These are phyloP conservation scores for Butyriboletus appendiculatus DNA, from an alignment of 1,284 basidiomycete genomes.

Conservation along the genomic window DNA sequence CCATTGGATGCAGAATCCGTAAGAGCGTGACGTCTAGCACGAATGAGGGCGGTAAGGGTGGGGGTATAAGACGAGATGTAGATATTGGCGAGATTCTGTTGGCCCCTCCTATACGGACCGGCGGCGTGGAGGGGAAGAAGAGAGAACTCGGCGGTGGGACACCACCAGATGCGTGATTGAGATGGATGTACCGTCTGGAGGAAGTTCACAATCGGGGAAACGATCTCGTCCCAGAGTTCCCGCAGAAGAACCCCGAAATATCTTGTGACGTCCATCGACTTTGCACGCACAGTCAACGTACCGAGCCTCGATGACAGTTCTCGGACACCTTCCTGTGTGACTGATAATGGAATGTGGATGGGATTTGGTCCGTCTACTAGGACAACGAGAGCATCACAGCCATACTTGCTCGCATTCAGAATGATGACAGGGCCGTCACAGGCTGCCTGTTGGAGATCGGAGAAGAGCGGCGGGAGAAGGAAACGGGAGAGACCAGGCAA, in stretches of 20 bases:
- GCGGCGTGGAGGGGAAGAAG: neutral
- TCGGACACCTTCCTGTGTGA: neutral
- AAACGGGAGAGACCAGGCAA: no score
- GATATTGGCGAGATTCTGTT: neutral
- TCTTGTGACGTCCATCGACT: neutral
- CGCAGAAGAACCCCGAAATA: neutral
- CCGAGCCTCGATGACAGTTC: neutral
- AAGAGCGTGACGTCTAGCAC: no score
- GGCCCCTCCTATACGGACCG: neutral
- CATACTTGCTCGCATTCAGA: neutral
- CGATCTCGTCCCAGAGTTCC: no score
- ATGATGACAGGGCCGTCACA: neutral
- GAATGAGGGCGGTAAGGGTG: no score
- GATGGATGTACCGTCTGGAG: neutral
- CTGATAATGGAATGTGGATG: neutral
- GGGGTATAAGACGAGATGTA: neutral
- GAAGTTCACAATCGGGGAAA: neutral
- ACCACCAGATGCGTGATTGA: neutral
- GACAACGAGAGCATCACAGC: neutral
- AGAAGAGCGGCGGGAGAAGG: no score
- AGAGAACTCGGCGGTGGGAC: neutral
- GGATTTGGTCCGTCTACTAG: neutral
- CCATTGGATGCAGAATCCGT: no score
- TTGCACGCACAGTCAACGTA: neutral
- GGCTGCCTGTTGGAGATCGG: no score